Percentiles rank a stretch among this genome's conserved stretches.
Conservation (phyloP, 345 rosid species). For the Sonneratia caseolaris region DNA sequence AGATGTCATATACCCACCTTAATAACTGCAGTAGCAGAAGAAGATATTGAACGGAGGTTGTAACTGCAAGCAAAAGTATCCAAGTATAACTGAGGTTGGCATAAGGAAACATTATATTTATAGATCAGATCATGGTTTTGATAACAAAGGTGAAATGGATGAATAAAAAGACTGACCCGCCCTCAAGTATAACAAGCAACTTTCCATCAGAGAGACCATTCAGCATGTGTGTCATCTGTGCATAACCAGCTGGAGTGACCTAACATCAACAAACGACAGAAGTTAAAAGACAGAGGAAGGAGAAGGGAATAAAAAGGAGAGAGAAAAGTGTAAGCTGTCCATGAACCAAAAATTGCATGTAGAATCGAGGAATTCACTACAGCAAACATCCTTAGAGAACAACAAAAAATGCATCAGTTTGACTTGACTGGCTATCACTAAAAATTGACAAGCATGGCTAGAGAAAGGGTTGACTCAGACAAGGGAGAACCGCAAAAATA, state of each 20-base stretch:
- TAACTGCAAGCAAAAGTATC: conserved; percentile 45
- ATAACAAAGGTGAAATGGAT: neutral
- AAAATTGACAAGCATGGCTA: neutral
- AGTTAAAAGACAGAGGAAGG: neutral
- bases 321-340: neutral
- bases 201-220: conserved; percentile 54
- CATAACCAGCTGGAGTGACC: conserved; percentile 92
- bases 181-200: conserved; percentile 94
- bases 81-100: neutral
- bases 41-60: conserved; percentile 92
- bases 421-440: neutral
- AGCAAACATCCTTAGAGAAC: neutral
- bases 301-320: neutral
- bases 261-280: conserved; percentile 8
- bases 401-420: neutral
- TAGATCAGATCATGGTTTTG: neutral
- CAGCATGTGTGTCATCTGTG: conserved; percentile 75
- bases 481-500: neutral
- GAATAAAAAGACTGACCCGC: conserved; percentile 51
- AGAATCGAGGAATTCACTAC: neutral
- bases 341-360: neutral
- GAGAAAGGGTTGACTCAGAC: neutral
- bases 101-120: neutral
- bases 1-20: conserved; percentile 41
- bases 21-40: conserved; percentile 88